Percentiles rank a stretch among this genome's conserved stretches.
Conservation (phyloP, 2,329 filamentous ascomycete species). For the Diaporthe sp. region DNA sequence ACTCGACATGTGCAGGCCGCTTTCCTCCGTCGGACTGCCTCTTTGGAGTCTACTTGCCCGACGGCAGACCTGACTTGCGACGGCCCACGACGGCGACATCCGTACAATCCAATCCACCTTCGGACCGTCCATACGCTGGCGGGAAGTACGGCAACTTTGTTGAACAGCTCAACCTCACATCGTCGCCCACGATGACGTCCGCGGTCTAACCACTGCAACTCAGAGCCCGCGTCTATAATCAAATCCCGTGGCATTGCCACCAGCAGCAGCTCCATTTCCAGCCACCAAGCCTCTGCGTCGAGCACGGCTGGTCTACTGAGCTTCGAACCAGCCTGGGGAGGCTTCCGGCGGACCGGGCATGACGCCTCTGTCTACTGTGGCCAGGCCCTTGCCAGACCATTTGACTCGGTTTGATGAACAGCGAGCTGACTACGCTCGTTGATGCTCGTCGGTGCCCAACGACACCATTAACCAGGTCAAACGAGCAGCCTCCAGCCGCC, state of each 20-base stretch:
- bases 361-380: not conserved
- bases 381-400: not conserved
- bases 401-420: constrained; percentile 14
- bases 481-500: not conserved
- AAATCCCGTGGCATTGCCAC: not conserved
- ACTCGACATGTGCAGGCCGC: constrained; percentile 8
- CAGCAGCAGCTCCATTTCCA: not conserved
- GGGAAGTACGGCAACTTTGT: not conserved
- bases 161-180: not conserved
- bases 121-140: not conserved
- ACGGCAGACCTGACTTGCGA: not conserved
- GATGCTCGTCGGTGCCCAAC: constrained; percentile 25
- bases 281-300: not conserved
- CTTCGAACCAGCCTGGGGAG: not conserved
- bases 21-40: not conserved
- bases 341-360: not conserved
- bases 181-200: not conserved
- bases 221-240: not conserved
- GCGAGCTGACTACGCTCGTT: not conserved
- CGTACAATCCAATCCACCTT: not conserved
- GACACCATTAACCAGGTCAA: not conserved
- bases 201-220: not conserved
- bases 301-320: not conserved
- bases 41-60: not conserved
- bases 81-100: constrained; percentile 7